Evolutionary conservation across 768 basidiomycete genomes (phyloP), one percentile per base, ranked within the genome.

Genomic region (Lactifluus piperatus): DNA sequence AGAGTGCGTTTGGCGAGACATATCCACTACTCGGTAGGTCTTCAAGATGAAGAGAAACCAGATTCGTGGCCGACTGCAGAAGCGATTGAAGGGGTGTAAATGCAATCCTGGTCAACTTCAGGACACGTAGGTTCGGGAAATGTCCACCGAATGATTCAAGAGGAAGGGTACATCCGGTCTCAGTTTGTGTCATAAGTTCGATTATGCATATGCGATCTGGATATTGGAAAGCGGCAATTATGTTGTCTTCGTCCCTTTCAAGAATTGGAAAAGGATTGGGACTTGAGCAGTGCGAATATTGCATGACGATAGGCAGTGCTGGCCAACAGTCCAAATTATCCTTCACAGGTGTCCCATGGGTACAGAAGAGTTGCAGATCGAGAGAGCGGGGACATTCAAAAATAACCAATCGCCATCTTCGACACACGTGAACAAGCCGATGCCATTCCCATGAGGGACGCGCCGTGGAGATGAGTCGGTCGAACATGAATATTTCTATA

Each of bases 401-500:
- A 16, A 58, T 46, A 13, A 58, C 37, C 5, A 5, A 9, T 5
- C 45, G 51, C 51, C 57, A 58, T 3, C 1, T 52, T 39, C 3
- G 32, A 14, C 51, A 58, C 10, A 58, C 57, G 16, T 58, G 51
- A 14, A 26, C 20, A n/a, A 53, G 50, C 5, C 20, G 30, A 20
- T 47, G 22, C 57, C 52, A 58, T 36, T 48, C 46, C 51, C 57
- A 58, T 16, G 50, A n/a, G n/a, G n/a, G n/a, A n/a, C n/a, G n/a
- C n/a, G n/a, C n/a, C n/a, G n/a, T n/a, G n/a, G n/a, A n/a, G n/a
- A n/a, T n/a, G 14, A 11, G 37, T 26, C 52, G 44, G 32, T 54
- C 41, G 47, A 27, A 53, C 3, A 6, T 2, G 18, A 52, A 58
- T 46, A 54, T 46, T 27, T 46, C 16, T 1, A 18, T 18, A 7